These are phyloP conservation scores for Pythium aristosporum DNA, from an alignment of 352 stramenopile genomes.

Conservation along the genomic window DNA sequence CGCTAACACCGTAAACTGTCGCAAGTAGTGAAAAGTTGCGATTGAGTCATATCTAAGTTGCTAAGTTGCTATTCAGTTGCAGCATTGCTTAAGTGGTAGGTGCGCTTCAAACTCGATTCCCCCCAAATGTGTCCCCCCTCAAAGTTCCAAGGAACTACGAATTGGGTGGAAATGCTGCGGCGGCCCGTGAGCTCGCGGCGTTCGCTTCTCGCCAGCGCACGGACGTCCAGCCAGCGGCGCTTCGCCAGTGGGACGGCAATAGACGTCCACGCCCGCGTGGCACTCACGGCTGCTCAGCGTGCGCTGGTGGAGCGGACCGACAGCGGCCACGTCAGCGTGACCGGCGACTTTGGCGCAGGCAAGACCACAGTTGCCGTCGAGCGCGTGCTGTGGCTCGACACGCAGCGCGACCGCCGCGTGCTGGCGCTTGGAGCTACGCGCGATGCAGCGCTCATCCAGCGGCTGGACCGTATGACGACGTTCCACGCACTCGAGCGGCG, in stretches of 20 bases:
- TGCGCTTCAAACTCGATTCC: too few species aligned
- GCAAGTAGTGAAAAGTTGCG: too few species aligned
- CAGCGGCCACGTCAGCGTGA: constrained; percentile 8
- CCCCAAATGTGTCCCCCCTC: too few species aligned
- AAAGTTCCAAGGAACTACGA: too few species aligned
- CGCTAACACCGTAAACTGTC: too few species aligned
- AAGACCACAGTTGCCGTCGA: constrained; percentile 23
- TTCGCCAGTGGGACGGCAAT: not conserved
- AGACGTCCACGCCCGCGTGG: not conserved
- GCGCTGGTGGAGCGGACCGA: not conserved
- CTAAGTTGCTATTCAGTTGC: too few species aligned
- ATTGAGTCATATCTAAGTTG: too few species aligned
- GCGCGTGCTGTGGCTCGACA: constrained; percentile 25
- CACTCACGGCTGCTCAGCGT: constrained; percentile 1
- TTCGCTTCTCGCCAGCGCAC: not conserved
- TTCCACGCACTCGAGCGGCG: constrained; percentile 71
- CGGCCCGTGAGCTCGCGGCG: not conserved
- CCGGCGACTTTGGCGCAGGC: constrained; percentile 14
- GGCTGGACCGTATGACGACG: constrained; percentile 22
- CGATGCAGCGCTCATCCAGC: constrained; percentile 7
- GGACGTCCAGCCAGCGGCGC: not conserved
- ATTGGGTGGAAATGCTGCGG: not conserved
- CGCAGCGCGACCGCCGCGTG: constrained; percentile 14
- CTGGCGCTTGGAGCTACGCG: constrained; percentile 19
- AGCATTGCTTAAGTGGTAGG: too few species aligned